Evolutionary conservation across 345 rosid species (phyloP).

Genomic region (Trapa incisa): DNA sequence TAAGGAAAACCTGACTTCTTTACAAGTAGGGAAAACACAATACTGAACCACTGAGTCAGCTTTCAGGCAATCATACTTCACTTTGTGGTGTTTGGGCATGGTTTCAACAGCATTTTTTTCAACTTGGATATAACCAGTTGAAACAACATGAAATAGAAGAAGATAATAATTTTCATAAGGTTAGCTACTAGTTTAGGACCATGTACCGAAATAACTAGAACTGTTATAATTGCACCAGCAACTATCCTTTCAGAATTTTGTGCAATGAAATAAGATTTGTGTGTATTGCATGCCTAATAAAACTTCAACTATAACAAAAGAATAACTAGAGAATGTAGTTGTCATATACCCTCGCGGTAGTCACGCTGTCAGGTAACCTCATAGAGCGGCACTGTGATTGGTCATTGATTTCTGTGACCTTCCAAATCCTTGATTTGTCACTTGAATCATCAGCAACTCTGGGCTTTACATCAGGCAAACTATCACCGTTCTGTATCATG

Average conservation of each 20-base stretch:
- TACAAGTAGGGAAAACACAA: no score
- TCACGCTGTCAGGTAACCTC: conserved; percentile 49
- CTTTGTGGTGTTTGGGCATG: no score
- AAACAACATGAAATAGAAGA: no score
- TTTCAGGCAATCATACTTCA: no score
- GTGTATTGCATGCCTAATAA: background rate
- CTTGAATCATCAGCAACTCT: conserved; percentile 44
- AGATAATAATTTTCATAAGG: no score
- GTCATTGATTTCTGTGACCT: conserved; percentile 64
- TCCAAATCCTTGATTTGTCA: conserved; percentile 57
- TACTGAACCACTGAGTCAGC: no score
- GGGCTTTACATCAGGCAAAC: conserved; percentile 51
- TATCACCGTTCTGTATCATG: conserved; percentile 35
- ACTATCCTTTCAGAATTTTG: background rate
- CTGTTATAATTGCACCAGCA: background rate
- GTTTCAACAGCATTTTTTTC: no score
- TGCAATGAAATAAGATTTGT: background rate
- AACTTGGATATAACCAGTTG: no score
- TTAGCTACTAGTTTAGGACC: no score
- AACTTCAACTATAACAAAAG: background rate
- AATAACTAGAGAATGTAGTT: background rate
- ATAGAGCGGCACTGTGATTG: conserved; percentile 56
- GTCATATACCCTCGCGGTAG: conserved; percentile 43
- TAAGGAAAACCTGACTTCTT: no score
- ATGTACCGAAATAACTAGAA: no score